These are phyloP conservation scores for Podosphaera xanthii DNA, from an alignment of 2,329 filamentous ascomycete genomes.

Conservation along the genomic window DNA sequence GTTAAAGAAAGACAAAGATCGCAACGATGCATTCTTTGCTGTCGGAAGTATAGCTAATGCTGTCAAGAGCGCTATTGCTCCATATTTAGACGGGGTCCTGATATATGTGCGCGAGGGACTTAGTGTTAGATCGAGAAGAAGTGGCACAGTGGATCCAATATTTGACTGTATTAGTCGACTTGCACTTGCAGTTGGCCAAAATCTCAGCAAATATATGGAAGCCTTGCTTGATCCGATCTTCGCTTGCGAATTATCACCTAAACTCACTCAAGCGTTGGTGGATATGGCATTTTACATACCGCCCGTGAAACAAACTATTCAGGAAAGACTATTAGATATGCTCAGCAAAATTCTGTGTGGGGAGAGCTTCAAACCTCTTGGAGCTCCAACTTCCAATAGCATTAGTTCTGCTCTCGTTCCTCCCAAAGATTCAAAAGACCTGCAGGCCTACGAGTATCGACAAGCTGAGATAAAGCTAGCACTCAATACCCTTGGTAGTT, in stretches of 20 bases:
- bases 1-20: constrained; percentile 83
- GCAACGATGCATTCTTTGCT: constrained; percentile 82
- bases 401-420: constrained; percentile 62
- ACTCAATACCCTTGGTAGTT: constrained; percentile 87
- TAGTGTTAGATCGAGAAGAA: constrained; percentile 43
- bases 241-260: constrained; percentile 80
- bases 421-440: constrained; percentile 68
- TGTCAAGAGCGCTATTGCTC: constrained; percentile 82
- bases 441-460: constrained; percentile 53
- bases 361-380: constrained; percentile 75
- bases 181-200: constrained; percentile 84
- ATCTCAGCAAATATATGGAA: constrained; percentile 95
- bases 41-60: constrained; percentile 94
- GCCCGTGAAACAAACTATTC: constrained; percentile 76
- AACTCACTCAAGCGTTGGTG: constrained; percentile 81
- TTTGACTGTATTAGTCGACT: constrained; percentile 97
- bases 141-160: constrained; percentile 42
- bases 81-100: constrained; percentile 83
- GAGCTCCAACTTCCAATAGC: constrained; percentile 67
- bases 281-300: constrained; percentile 99
- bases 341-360: constrained; percentile 84
- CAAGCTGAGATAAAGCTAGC: constrained; percentile 82
- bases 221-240: constrained; percentile 89
- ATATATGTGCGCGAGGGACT: constrained; percentile 84
- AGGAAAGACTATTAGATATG: constrained; percentile 84